These are phyloP conservation scores for Pisolithus thermaeus DNA, from an alignment of 1,284 basidiomycete species.

Conservation along the genomic window DNA sequence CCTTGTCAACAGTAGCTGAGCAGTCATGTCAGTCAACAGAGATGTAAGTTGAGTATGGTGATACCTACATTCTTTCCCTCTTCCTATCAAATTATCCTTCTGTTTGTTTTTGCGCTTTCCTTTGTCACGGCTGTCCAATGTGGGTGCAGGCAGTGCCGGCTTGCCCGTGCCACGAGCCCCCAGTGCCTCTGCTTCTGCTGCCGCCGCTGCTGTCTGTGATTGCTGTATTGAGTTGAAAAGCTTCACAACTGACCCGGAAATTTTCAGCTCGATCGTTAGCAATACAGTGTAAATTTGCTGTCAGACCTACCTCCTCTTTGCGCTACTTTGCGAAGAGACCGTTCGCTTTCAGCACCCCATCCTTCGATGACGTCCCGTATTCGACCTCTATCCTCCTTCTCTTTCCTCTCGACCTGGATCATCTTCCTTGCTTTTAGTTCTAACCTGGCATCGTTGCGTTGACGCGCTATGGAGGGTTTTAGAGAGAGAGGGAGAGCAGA, in stretches of 20 bases:
- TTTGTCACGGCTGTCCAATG: slow-evolving; percentile 40
- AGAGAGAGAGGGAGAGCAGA: slow-evolving; percentile 65
- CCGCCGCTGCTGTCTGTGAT: slow-evolving; percentile 53
- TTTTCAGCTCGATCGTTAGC: not conserved
- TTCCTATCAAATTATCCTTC: slow-evolving; percentile 47
- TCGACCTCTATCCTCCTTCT: slow-evolving; percentile 67
- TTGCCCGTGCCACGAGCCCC: slow-evolving; percentile 63
- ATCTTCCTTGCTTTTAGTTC: slow-evolving; percentile 65
- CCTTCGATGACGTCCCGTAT: slow-evolving; percentile 75
- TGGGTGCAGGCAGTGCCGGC: slow-evolving; percentile 61
- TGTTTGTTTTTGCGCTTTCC: slow-evolving; percentile 43
- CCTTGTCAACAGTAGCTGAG: slow-evolving; percentile 52
- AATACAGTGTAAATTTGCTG: not conserved
- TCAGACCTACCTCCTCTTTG: slow-evolving; percentile 66
- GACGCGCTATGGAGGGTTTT: slow-evolving; percentile 63
- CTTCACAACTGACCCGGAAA: slow-evolving; percentile 54
- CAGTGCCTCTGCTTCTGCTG: slow-evolving; percentile 52
- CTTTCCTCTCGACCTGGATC: slow-evolving; percentile 65
- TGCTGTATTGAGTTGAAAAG: slow-evolving; percentile 80
- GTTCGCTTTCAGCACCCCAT: slow-evolving; percentile 76
- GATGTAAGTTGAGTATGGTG: not conserved
- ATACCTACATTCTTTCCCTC: slow-evolving; percentile 52
- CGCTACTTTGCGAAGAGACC: slow-evolving; percentile 72
- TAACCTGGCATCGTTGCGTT: slow-evolving; percentile 66
- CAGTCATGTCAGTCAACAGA: slow-evolving; percentile 5